phyloP scores from a whole-genome alignment of 106 monocot genomes.

The Platanthera zijinensis region DNA sequence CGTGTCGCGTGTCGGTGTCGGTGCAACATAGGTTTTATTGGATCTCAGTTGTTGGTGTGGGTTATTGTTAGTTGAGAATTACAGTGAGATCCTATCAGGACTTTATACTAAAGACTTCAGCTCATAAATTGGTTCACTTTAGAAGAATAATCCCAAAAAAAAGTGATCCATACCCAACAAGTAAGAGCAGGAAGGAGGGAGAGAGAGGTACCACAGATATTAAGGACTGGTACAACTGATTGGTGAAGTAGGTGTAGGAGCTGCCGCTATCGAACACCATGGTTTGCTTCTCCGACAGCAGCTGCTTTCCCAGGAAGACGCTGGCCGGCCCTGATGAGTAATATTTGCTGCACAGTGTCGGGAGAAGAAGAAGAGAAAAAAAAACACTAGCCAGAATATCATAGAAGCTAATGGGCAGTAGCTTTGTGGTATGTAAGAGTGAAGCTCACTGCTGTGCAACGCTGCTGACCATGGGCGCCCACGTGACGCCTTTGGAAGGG shows the following conservation, averaged over 20 bases:
- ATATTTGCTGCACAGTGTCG: slow-evolving; percentile 38
- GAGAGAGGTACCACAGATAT: slow-evolving; percentile 37
- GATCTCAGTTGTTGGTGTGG: too few species aligned
- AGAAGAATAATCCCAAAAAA: too few species aligned
- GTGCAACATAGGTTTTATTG: too few species aligned
- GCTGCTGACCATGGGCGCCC: slow-evolving; percentile 51
- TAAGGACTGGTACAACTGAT: slow-evolving; percentile 49
- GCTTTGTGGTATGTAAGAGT: too few species aligned
- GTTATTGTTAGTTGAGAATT: too few species aligned
- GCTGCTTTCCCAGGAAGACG: slow-evolving; percentile 37
- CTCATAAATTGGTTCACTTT: too few species aligned
- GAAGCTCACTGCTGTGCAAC: slow-evolving; percentile 16
- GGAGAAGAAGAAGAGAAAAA: not conserved
- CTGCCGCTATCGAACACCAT: slow-evolving; percentile 88
- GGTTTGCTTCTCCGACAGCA: slow-evolving; percentile 27
- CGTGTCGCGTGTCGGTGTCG: too few species aligned
- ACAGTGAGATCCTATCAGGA: too few species aligned
- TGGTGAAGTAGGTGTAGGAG: slow-evolving; percentile 73
- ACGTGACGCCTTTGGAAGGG: slow-evolving; percentile 39
- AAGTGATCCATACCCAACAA: too few species aligned
- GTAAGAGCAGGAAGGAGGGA: not conserved
- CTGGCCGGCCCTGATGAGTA: slow-evolving; percentile 73
- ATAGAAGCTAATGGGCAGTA: not conserved
- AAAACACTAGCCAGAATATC: not conserved
- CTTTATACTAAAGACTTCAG: too few species aligned